Evolutionary conservation across 2,329 filamentous ascomycete genomes (phyloP), one percentile per base, ranked within the genome.

Genomic region (Cucurbitaria berberidis): DNA sequence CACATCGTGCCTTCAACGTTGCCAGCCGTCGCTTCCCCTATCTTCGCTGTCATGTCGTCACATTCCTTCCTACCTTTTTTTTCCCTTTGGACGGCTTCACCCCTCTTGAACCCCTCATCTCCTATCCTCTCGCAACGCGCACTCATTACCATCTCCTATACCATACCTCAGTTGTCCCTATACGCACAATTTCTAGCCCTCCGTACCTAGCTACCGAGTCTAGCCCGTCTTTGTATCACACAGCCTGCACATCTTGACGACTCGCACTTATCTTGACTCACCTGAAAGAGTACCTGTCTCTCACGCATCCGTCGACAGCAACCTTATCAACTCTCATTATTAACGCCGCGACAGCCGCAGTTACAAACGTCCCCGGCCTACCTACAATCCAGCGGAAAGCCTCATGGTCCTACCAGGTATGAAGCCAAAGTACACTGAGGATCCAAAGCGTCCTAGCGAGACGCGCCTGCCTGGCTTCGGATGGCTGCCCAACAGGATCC

Each of bases 401-500:
- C 70, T 73, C 56, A 64, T 76, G 54, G 68, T 71, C 41, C 59
- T 79, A 36, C 73, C 76, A 29, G 73, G 73, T 55, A 77, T 76
- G 67, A 75, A 70, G 59, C 48, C 64, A 18, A 56, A 60, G 5
- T 71, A 73, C 53, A 72, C 68, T 19, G 63, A 60, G 39, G 69
- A 75, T 41, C 69, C 71, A 26, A 58, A 60, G 24, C 67, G 52
- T 21, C 68, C 59, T 44, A 67, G 69, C 29, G 77, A 79, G 62
- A 70, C 64, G 39, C 76, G 76, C 18, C 49, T 78, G 3, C 67
- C 69, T 16, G 72, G 73, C 45, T 66, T 77, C 43, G 67, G 70
- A 59, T 80, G 77, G 72, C 67, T 81, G 43, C 77, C 79, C 5
- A 79, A 80, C 60, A 66, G 63, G 48, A 44, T 63, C 38, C 71